A percentile compares a stretch with the other conserved stretches of the same genome.
Evolutionary conservation across 768 basidiomycete genomes (phyloP).

Genomic region (Naematelia encephala): DNA sequence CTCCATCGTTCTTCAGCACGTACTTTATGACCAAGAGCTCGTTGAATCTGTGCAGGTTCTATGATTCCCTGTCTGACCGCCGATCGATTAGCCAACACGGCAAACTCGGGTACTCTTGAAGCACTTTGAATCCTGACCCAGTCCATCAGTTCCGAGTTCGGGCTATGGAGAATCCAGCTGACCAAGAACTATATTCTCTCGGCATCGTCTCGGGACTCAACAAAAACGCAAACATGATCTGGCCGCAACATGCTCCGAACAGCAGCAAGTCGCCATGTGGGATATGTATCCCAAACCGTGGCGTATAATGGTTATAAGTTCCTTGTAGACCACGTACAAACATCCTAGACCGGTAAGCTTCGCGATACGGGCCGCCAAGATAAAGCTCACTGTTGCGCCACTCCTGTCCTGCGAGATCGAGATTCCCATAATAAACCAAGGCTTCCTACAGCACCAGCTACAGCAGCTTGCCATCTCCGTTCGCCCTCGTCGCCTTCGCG

Average conservation of each 20-base stretch:
- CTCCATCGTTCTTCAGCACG: slow-evolving; percentile 25
- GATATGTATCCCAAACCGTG: slow-evolving; percentile 63
- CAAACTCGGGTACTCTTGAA: slow-evolving; percentile 61
- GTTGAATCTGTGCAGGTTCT: slow-evolving; percentile 60
- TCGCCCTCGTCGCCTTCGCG: slow-evolving; percentile 42
- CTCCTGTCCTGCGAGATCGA: slow-evolving; percentile 33
- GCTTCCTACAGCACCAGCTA: slow-evolving; percentile 48
- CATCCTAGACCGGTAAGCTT: slow-evolving; percentile 29
- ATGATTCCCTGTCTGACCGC: slow-evolving; percentile 62
- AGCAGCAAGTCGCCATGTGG: slow-evolving; percentile 81
- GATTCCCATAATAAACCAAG: slow-evolving; percentile 47
- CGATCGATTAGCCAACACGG: slow-evolving; percentile 61
- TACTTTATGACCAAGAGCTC: slow-evolving; percentile 57
- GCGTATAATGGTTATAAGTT: slow-evolving; percentile 74
- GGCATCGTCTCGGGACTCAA: slow-evolving; percentile 79
- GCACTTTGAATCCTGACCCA: slow-evolving; percentile 66
- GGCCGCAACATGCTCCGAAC: slow-evolving; percentile 76
- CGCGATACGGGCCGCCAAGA: background rate
- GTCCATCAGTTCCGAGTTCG: background rate
- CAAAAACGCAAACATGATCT: slow-evolving; percentile 78
- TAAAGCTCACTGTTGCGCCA: slow-evolving; percentile 47
- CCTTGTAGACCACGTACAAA: slow-evolving; percentile 74
- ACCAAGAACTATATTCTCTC: slow-evolving; percentile 73
- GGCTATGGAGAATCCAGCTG: slow-evolving; percentile 23
- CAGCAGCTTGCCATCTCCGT: slow-evolving; percentile 49